A percentile compares a stretch with the other conserved stretches of the same genome.
These are phyloP conservation scores for Globomyces pollinis-pini DNA, from an alignment of 192 early-diverging fungal genomes.

Conservation along the genomic window DNA sequence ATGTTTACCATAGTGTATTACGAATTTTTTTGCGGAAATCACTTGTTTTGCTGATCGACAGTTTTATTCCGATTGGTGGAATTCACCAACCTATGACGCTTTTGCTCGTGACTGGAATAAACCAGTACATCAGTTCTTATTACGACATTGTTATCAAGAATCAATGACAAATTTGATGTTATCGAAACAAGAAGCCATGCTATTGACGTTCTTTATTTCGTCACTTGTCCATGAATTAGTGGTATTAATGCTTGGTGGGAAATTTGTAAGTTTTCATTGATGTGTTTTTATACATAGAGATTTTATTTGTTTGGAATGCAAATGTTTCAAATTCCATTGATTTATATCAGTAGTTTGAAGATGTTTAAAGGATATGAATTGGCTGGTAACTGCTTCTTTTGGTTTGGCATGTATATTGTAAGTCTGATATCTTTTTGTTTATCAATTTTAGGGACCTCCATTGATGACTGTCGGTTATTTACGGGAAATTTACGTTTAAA, in stretches of 20 bases:
- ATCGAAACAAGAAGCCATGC: conserved; percentile 59
- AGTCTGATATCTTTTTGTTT: too few species aligned
- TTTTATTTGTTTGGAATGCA: conserved; percentile 77
- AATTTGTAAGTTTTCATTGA: too few species aligned
- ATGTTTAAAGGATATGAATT: conserved; percentile 53
- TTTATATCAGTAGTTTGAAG: conserved; percentile 54
- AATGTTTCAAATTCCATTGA: conserved; percentile 88
- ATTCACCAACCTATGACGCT: conserved; percentile 79
- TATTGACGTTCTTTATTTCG: conserved; percentile 74
- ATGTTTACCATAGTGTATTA: conserved; percentile 53
- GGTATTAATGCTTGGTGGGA: conserved; percentile 56
- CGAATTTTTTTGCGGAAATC: conserved; percentile 92
- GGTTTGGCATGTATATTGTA: conserved; percentile 75
- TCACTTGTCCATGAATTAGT: conserved; percentile 78
- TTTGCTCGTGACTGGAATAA: conserved; percentile 97
- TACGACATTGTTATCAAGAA: conserved; percentile 84
- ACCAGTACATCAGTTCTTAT: conserved; percentile 77
- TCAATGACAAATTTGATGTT: conserved; percentile 64
- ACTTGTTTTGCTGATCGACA: conserved; percentile 91
- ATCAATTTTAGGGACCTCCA: conserved; percentile 20
- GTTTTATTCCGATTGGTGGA: conserved; percentile 99
- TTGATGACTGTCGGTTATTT: conserved; percentile 6
- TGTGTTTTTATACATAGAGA: too few species aligned
- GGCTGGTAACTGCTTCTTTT: conserved; percentile 79
- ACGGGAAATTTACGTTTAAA: conserved; percentile 3